phyloP scores from a whole-genome alignment of 1,139 yeast species.

The Yamadazyma spencermartinsiae region DNA sequence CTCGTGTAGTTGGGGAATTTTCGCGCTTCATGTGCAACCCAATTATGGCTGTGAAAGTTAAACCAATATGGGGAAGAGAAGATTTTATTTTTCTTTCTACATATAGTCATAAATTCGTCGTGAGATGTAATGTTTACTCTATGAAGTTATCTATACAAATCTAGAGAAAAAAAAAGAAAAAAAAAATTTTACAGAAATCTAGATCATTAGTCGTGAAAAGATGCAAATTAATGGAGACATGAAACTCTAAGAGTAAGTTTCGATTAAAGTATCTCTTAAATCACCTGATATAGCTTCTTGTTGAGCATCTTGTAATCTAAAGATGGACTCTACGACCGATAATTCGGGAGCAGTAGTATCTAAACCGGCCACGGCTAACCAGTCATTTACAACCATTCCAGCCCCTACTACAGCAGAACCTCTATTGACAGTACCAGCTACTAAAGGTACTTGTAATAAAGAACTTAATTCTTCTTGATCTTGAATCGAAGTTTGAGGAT shows the following conservation, averaged over 20 bases:
- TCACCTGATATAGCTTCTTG: slow-evolving; percentile 82
- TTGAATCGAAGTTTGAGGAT: slow-evolving; percentile 95
- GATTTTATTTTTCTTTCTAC: no score
- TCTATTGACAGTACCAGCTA: slow-evolving; percentile 98
- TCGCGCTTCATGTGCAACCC: slow-evolving; percentile 1
- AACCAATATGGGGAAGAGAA: no score
- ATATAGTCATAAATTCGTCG: no score
- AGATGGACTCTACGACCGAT: slow-evolving; percentile 94
- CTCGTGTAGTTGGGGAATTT: background rate
- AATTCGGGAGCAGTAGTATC: slow-evolving; percentile 99
- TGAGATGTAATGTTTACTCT: no score
- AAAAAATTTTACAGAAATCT: background rate
- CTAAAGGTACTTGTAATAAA: slow-evolving; percentile 92
- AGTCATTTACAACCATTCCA: slow-evolving; percentile 97
- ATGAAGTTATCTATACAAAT: background rate
- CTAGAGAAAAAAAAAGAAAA: background rate
- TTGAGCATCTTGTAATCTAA: slow-evolving; percentile 86
- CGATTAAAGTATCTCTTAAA: slow-evolving; percentile 88
- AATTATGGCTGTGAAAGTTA: background rate
- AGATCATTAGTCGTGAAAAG: slow-evolving; percentile 1
- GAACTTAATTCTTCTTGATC: slow-evolving; percentile 98
- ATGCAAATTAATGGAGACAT: background rate
- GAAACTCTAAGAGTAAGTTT: slow-evolving; percentile 58
- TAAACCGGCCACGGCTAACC: slow-evolving; percentile 95
- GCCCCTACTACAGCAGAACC: slow-evolving; percentile 98